These are phyloP conservation scores for Xylaria longipes DNA, from an alignment of 495 filamentous ascomycete genomes.

Conservation along the genomic window DNA sequence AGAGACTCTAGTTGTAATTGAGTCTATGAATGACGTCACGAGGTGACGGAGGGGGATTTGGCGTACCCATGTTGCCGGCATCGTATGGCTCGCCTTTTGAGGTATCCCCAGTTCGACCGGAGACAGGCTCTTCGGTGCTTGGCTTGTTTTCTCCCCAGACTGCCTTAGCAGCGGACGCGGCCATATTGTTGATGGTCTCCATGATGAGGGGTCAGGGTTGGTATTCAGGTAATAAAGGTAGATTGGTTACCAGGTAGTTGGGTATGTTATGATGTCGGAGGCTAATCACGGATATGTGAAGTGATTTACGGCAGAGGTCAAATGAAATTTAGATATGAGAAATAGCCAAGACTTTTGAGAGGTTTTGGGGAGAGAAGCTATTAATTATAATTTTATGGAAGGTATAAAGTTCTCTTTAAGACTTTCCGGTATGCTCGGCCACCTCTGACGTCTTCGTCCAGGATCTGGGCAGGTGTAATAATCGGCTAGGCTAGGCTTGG, in stretches of 20 bases:
- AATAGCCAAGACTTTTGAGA: neutral
- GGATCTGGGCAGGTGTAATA: neutral
- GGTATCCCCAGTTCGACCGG: constrained; percentile 59
- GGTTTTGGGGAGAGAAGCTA: constrained; percentile 3
- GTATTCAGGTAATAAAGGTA: neutral
- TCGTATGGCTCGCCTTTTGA: constrained; percentile 66
- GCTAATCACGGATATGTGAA: neutral
- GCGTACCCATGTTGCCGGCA: constrained; percentile 58
- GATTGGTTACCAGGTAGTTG: neutral
- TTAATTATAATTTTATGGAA: constrained; percentile 9
- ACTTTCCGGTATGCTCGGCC: neutral
- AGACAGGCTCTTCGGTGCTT: constrained; percentile 56
- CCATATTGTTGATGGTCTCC: constrained; percentile 61
- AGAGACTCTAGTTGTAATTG: neutral
- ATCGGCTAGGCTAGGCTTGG: constrained; percentile 13
- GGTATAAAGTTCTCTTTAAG: neutral
- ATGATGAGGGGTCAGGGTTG: constrained; percentile 38
- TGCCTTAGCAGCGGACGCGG: constrained; percentile 51
- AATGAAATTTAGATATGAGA: neutral
- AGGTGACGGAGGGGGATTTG: neutral
- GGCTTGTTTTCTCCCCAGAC: constrained; percentile 56
- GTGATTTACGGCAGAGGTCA: neutral
- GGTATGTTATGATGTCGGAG: neutral
- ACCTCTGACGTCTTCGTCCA: constrained; percentile 23
- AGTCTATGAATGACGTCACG: constrained; percentile 23